phyloP scores from a whole-genome alignment of 345 rosid genomes.

The Trapa incisa region DNA sequence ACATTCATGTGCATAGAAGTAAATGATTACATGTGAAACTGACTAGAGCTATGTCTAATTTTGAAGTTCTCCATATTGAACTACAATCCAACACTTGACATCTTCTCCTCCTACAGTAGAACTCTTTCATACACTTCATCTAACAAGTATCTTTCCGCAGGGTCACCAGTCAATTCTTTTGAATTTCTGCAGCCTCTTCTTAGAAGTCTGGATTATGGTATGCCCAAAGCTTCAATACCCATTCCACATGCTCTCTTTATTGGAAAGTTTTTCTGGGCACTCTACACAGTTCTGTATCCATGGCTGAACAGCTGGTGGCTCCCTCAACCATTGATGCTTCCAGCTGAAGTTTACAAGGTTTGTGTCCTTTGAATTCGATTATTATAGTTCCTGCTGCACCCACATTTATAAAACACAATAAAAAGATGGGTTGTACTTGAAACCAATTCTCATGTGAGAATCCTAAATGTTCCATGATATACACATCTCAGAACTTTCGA shows the following conservation, averaged over 20 bases:
- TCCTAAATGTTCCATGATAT: background rate
- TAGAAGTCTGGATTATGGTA: constrained; percentile 53
- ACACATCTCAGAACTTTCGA: background rate
- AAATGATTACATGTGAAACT: background rate
- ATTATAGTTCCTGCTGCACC: background rate
- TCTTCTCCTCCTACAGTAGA: background rate
- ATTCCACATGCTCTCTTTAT: constrained; percentile 44
- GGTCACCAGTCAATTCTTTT: constrained; percentile 70
- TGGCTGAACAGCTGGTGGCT: constrained; percentile 76
- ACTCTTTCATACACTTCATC: background rate
- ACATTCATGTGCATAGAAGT: too few species aligned
- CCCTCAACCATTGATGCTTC: constrained; percentile 78
- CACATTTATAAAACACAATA: background rate
- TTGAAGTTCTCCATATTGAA: background rate
- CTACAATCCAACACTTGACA: background rate
- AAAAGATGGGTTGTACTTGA: background rate
- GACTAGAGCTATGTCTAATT: background rate
- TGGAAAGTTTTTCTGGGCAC: constrained; percentile 40
- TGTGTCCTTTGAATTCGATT: background rate
- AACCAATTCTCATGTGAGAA: background rate
- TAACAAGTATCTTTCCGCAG: constrained; percentile 20
- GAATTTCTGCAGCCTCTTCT: constrained; percentile 68
- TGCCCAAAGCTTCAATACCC: constrained; percentile 48
- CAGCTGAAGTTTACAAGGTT: constrained; percentile 91
- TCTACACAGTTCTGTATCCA: constrained; percentile 63